Base-by-base conservation (phyloP, 2,329 filamentous ascomycete genomes). In the Alternaria triticina region DNA sequence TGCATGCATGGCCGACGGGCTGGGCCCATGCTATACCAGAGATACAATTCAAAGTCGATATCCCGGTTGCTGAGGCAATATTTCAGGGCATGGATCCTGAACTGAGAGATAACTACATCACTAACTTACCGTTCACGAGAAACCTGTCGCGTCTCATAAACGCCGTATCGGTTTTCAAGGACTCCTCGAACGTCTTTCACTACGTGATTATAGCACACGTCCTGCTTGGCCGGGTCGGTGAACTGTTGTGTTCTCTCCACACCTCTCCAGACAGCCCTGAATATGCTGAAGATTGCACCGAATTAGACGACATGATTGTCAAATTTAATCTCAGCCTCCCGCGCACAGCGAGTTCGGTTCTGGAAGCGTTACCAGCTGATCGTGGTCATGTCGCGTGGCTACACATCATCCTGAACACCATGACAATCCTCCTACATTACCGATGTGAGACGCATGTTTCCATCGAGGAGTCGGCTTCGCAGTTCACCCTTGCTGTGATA, bases 21-120 rank as follows among this genome's bases (percentile, higher is more conserved):
- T 75, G 72, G 72, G 72, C 74, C 0, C 60, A 66, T 54, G 72
- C 71, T 6, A 74, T 79, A 27, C 62, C 71, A 9, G 77, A 78
- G 27, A 61, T 61, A 9, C 74, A 77, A 15, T 76, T 77, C 62
- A 75, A 71, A 55, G 63, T 78, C n/a, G 68, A 78, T 23, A 62
- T 78, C 8, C 76, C 76, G 5, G 43, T 74, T 6, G 61, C 68
- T 4, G 69, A 78, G 4, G 43, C 59, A 4, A 17, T 61, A 1
- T 77, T 78, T 28, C 74, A 78, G 47, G 33, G 46, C 9, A 62
- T 74, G 62, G 66, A 50, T 12, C 25, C 54, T 4, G 68, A 66
- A 2, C 47, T 49, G 6, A 23, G 55, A 8, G n/a, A 8, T 17
- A 51, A 10, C 20, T 4, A 46, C 12, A 17, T 50, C 23, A 25